phyloP scores from a whole-genome alignment of 805 yeast genomes.

The Isabelozyma heimii region DNA sequence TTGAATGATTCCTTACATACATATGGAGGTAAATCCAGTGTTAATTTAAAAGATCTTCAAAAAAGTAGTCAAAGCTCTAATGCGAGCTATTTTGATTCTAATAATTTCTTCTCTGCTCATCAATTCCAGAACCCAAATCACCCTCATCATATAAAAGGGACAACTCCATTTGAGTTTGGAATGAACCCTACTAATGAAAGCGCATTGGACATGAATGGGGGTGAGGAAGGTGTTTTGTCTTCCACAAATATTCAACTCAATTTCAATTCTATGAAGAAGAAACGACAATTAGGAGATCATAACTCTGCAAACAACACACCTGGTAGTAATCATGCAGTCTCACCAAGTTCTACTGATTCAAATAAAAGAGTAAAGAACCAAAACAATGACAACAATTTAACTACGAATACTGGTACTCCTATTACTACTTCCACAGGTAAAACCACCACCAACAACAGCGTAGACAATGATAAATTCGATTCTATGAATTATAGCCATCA shows the following conservation, averaged over 20 bases:
- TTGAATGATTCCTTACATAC: slow-evolving; percentile 11
- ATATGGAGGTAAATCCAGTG: neutral
- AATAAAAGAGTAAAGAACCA: neutral
- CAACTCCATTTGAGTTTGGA: slow-evolving; percentile 36
- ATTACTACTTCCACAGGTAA: slow-evolving; percentile 1
- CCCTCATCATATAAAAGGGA: slow-evolving; percentile 39
- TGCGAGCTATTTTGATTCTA: slow-evolving; percentile 13
- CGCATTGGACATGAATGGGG: neutral
- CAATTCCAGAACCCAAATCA: slow-evolving; percentile 35
- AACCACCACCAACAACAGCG: neutral
- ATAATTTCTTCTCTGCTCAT: slow-evolving; percentile 13
- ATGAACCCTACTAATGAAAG: slow-evolving; percentile 18
- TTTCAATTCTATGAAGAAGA: neutral
- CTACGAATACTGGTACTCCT: neutral
- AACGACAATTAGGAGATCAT: neutral
- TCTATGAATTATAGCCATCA: neutral
- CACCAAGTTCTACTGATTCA: slow-evolving; percentile 1
- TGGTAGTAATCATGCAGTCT: neutral
- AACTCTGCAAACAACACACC: neutral
- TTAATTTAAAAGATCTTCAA: neutral
- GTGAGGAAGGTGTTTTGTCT: neutral
- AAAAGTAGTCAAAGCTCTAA: neutral
- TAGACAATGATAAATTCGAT: neutral
- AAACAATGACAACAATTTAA: neutral
- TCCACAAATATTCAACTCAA: neutral